Evolutionary conservation across 1,284 basidiomycete species (phyloP).

Genomic region (Phylloporus sp.): DNA sequence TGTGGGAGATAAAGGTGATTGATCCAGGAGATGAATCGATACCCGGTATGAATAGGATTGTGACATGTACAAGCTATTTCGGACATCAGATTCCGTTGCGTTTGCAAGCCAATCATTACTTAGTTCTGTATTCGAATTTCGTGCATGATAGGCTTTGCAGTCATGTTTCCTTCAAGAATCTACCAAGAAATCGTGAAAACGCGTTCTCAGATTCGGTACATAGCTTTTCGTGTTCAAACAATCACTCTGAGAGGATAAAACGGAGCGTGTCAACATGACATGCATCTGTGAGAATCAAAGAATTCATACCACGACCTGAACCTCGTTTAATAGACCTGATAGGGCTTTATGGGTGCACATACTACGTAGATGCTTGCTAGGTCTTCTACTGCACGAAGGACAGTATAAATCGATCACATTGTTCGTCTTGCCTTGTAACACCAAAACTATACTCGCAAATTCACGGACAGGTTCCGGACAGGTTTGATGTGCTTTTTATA

Average conservation of each 20-base stretch:
- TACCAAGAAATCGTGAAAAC: slow-evolving; percentile 34
- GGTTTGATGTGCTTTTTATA: slow-evolving; percentile 92
- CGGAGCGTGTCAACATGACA: background rate
- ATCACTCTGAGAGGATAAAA: slow-evolving; percentile 72
- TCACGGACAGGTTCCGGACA: too few species aligned
- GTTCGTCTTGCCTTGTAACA: slow-evolving; percentile 95
- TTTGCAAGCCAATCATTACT: slow-evolving; percentile 94
- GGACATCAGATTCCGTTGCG: slow-evolving; percentile 67
- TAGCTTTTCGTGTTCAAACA: slow-evolving; percentile 95
- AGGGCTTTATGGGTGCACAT: slow-evolving; percentile 87
- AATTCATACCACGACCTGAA: slow-evolving; percentile 83
- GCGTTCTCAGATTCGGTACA: slow-evolving; percentile 37
- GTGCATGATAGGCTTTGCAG: slow-evolving; percentile 85
- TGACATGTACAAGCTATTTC: slow-evolving; percentile 87
- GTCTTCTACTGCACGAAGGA: slow-evolving; percentile 85
- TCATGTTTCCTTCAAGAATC: slow-evolving; percentile 75
- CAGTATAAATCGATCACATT: slow-evolving; percentile 91
- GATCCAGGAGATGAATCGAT: too few species aligned
- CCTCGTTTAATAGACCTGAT: slow-evolving; percentile 75
- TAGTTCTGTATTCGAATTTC: slow-evolving; percentile 98
- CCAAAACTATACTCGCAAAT: slow-evolving; percentile 90
- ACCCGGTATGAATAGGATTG: too few species aligned
- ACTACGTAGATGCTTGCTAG: slow-evolving; percentile 87
- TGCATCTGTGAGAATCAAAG: background rate
- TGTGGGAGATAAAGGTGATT: too few species aligned